Percentiles rank a stretch among this genome's conserved stretches.
These are phyloP conservation scores for Rosellinia necatrix DNA, from an alignment of 2,329 filamentous ascomycete species.

Conservation along the genomic window DNA sequence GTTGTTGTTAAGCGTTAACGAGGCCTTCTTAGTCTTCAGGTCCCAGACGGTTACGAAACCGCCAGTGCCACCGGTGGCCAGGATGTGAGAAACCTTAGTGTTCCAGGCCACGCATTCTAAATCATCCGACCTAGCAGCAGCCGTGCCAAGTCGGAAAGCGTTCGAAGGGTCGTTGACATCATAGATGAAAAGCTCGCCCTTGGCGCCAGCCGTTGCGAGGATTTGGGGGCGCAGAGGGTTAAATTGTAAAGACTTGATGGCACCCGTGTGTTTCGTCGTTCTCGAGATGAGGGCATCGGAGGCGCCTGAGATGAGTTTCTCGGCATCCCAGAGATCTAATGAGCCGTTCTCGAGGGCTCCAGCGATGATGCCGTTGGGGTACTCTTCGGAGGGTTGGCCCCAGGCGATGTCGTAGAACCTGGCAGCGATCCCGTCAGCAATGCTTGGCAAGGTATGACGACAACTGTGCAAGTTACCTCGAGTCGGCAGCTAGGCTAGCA, in stretches of 20 bases:
- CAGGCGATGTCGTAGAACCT: constrained; percentile 98
- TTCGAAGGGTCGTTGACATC: constrained; percentile 89
- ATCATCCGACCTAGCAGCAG: constrained; percentile 88
- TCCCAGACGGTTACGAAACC: constrained; percentile 99
- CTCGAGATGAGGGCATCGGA: constrained; percentile 81
- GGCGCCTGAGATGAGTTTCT: constrained; percentile 61
- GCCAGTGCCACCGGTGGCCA: constrained; percentile 89
- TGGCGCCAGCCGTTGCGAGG: constrained; percentile 87
- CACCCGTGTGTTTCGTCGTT: constrained; percentile 86
- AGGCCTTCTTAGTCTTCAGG: constrained; percentile 96
- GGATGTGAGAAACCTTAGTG: constrained; percentile 93
- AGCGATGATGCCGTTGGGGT: constrained; percentile 87
- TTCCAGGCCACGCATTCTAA: constrained; percentile 99
- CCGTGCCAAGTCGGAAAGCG: constrained; percentile 85
- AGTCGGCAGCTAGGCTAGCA: constrained; percentile 83
- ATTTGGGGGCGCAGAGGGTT: constrained; percentile 91
- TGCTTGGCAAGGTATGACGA: neutral
- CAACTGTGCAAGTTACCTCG: constrained; percentile 66
- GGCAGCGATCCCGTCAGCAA: constrained; percentile 30
- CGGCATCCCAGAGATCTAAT: constrained; percentile 91
- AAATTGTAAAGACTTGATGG: constrained; percentile 95
- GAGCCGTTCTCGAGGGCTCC: constrained; percentile 94
- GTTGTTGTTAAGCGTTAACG: constrained; percentile 91
- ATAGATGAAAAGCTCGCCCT: constrained; percentile 95
- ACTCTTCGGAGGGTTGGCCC: constrained; percentile 78